phyloP scores from a whole-genome alignment of 805 yeast genomes.

The Sporopachydermia lactativora region DNA sequence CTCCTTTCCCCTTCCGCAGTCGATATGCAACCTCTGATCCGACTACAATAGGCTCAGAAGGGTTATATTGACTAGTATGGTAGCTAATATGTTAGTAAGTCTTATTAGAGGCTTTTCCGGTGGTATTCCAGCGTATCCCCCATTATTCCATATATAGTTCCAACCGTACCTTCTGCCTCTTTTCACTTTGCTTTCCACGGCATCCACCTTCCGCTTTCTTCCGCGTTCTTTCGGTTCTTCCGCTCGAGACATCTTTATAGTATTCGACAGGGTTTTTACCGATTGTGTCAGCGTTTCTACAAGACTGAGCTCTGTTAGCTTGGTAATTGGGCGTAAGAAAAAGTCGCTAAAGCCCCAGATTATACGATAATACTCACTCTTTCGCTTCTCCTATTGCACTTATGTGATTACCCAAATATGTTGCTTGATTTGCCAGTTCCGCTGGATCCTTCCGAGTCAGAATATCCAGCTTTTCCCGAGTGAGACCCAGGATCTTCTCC shows the following conservation, averaged over 20 bases:
- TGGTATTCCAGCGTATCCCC: no score
- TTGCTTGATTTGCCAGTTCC: not conserved
- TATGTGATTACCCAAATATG: not conserved
- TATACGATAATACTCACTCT: no score
- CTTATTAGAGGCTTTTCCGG: no score
- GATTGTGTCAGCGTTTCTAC: no score
- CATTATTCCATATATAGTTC: no score
- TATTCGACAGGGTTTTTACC: no score
- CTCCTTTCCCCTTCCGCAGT: constrained; percentile 30
- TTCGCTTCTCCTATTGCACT: not conserved
- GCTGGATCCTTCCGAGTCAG: not conserved
- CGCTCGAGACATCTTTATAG: no score
- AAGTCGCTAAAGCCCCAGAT: no score
- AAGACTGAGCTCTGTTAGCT: no score
- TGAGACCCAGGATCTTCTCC: not conserved
- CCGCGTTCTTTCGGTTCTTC: not conserved
- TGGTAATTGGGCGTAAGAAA: no score
- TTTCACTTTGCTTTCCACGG: not conserved
- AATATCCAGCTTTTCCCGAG: not conserved
- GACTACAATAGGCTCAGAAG: constrained; percentile 27
- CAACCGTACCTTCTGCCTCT: constrained; percentile 1
- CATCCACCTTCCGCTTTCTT: not conserved
- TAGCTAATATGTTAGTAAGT: not conserved
- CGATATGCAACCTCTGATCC: constrained; percentile 86
- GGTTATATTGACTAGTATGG: not conserved